Conservation (phyloP, 345 rosid genomes). For the Brassica carinata region DNA sequence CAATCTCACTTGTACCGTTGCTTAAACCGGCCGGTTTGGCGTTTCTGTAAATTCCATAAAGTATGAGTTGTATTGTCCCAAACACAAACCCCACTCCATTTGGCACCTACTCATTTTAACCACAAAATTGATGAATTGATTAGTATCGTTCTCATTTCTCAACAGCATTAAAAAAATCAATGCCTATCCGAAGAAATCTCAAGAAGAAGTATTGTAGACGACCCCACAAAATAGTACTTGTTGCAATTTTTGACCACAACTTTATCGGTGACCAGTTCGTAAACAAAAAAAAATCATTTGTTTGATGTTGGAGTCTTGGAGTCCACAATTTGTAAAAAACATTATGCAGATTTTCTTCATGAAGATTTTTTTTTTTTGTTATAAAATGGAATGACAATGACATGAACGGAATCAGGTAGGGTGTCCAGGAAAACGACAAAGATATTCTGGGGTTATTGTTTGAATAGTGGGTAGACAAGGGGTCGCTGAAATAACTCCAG, state of each 20-base stretch:
- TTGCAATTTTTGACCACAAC: constrained; percentile 5
- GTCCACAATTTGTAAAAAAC: constrained; percentile 8
- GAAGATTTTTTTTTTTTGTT: not conserved
- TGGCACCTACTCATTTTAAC: constrained; percentile 53
- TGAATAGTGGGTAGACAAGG: constrained; percentile 5
- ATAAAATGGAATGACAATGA: constrained; percentile 11
- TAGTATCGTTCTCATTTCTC: not conserved
- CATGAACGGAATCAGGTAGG: not conserved
- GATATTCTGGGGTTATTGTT: not conserved
- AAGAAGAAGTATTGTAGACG: not conserved
- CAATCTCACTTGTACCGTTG: constrained; percentile 2
- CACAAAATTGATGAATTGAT: not conserved
- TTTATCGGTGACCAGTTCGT: not conserved
- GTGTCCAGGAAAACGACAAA: constrained; percentile 17
- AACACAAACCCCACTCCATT: constrained; percentile 66
- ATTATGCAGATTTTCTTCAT: not conserved
- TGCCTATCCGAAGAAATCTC: not conserved
- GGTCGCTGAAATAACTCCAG: not conserved
- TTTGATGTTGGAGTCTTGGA: constrained; percentile 29
- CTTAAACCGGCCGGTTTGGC: constrained; percentile 42
- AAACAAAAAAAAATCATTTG: constrained; percentile 4
- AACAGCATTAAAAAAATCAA: not conserved
- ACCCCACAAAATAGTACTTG: constrained; percentile 17
- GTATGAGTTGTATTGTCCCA: constrained; percentile 61
- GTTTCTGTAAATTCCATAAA: constrained; percentile 60